Evolutionary conservation across 257 asterid genomes (phyloP).

Genomic region (Leptodermis oblonga): DNA sequence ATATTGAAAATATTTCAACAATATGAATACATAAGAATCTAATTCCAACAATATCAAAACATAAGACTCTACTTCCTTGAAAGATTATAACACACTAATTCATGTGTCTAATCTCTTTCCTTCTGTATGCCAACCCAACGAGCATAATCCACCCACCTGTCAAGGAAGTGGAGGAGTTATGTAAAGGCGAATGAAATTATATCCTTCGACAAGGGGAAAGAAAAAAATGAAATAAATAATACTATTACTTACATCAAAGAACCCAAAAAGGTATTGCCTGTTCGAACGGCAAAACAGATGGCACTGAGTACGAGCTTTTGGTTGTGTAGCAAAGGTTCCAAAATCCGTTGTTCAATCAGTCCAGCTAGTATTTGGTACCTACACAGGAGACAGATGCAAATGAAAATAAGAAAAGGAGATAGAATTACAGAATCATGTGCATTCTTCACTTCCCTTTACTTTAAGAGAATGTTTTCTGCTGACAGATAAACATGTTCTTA

Average conservation of each 20-base stretch:
- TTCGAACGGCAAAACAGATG: slow-evolving; percentile 76
- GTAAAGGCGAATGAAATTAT: slow-evolving; percentile 1
- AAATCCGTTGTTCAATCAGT: slow-evolving; percentile 70
- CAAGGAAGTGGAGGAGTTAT: slow-evolving; percentile 5
- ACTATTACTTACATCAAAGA: slow-evolving; percentile 75
- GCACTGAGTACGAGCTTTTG: slow-evolving; percentile 73
- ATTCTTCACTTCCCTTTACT: background rate
- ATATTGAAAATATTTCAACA: too few species aligned
- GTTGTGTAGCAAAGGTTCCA: slow-evolving; percentile 86
- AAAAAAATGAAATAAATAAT: too few species aligned
- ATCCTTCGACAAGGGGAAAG: background rate
- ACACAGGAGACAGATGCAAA: background rate
- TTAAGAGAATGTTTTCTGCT: background rate
- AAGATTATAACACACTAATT: slow-evolving; percentile 7
- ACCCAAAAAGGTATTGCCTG: slow-evolving; percentile 95
- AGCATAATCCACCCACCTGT: slow-evolving; percentile 98
- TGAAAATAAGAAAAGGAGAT: background rate
- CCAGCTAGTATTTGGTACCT: slow-evolving; percentile 97
- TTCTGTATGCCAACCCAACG: slow-evolving; percentile 81
- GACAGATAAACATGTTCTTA: background rate
- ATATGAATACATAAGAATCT: too few species aligned
- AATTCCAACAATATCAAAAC: too few species aligned
- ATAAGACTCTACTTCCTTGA: too few species aligned
- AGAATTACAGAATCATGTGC: background rate
- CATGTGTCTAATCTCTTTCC: slow-evolving; percentile 40